Evolutionary conservation across 371 early-diverging fungal genomes (phyloP).

Genomic region (Rhizopus sp.): DNA sequence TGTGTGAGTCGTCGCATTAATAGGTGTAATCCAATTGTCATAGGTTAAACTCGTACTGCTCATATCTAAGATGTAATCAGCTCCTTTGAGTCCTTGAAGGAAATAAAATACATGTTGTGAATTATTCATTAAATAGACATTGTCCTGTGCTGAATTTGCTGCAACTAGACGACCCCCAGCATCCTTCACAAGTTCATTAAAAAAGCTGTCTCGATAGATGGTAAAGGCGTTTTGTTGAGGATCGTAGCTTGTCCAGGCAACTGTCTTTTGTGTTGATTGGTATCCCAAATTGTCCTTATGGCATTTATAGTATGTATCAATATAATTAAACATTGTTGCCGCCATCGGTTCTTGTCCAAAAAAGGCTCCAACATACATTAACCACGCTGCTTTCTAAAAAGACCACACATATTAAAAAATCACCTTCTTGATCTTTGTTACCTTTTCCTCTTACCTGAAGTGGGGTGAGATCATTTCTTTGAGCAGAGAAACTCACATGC

Average conservation of each 20-base stretch:
- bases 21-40: conserved; percentile 5
- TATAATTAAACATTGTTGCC: conserved; percentile 8
- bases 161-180: conserved; percentile 16
- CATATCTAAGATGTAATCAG: conserved; percentile 14
- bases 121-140: neutral
- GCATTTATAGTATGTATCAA: conserved; percentile 21
- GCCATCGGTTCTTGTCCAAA: conserved; percentile 21
- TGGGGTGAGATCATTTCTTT: conserved; percentile 16
- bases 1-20: neutral
- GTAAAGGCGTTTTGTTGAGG: conserved; percentile 2
- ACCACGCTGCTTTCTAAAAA: conserved; percentile 28
- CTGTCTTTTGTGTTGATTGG: conserved; percentile 1
- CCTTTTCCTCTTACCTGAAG: conserved; percentile 17
- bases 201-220: conserved; percentile 13
- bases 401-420: neutral
- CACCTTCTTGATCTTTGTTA: neutral
- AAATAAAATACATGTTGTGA: neutral
- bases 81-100: conserved; percentile 2
- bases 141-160: conserved; percentile 7
- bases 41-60: conserved; percentile 9
- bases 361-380: conserved; percentile 27
- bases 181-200: conserved; percentile 19
- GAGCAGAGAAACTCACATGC: conserved; percentile 18
- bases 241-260: conserved; percentile 21
- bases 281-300: conserved; percentile 21